Conservation (phyloP, 345 rosid species). For the Mangifera indica region DNA sequence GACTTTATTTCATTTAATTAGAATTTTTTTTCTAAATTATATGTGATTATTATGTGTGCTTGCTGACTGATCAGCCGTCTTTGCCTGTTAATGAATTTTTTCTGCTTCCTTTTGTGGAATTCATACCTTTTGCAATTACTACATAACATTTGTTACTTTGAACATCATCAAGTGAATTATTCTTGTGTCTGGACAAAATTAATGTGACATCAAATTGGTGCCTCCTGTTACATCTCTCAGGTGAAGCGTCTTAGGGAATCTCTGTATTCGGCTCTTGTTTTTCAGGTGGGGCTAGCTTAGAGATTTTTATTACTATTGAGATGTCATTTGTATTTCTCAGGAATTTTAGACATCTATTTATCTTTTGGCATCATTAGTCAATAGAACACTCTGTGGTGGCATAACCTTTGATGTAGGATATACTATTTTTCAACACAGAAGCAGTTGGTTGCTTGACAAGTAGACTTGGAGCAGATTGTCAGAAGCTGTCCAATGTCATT, state of each 20-base stretch:
- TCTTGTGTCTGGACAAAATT: background rate
- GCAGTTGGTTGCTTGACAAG: constrained; percentile 53
- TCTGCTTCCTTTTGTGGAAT: background rate
- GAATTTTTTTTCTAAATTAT: background rate
- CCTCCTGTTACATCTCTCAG: constrained; percentile 29
- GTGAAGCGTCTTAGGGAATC: constrained; percentile 47
- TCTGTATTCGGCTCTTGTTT: constrained; percentile 42
- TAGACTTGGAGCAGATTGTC: constrained; percentile 61
- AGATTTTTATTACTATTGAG: background rate
- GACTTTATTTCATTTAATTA: background rate
- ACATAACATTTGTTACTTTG: background rate
- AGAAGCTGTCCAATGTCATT: constrained; percentile 44
- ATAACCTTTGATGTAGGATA: constrained; percentile 36
- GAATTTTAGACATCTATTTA: background rate
- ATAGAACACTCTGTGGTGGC: constrained; percentile 10
- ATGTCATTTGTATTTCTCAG: background rate
- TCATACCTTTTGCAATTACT: background rate
- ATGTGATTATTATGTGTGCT: background rate
- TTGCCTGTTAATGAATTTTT: background rate
- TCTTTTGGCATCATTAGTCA: background rate
- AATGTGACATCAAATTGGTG: background rate
- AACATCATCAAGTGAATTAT: background rate
- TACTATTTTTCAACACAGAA: constrained; percentile 46
- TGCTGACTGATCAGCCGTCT: background rate
- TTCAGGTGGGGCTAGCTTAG: constrained; percentile 38